Conservation (phyloP, 139 green algal genomes). For the Astrephomene gubernaculifera region DNA sequence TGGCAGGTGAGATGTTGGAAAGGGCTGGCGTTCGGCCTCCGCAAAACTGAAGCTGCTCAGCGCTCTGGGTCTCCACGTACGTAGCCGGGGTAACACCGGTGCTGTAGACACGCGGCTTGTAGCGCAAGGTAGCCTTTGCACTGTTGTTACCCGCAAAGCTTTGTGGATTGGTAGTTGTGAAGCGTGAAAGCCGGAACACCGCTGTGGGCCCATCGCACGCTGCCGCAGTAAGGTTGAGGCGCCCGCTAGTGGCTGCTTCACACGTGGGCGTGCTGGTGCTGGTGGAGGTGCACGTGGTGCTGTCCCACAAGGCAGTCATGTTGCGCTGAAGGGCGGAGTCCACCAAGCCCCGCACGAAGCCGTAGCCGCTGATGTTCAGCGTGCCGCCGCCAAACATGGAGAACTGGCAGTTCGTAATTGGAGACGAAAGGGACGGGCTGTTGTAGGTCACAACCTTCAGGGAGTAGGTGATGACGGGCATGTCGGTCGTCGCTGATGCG, state of each 20-base stretch:
- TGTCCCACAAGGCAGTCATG: neutral
- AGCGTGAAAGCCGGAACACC: neutral
- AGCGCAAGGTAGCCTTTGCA: neutral
- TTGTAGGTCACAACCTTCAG: neutral
- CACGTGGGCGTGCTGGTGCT: neutral
- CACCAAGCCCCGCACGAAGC: constrained; percentile 11
- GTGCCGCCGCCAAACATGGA: constrained; percentile 26
- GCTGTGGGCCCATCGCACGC: constrained; percentile 7
- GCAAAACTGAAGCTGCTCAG: neutral
- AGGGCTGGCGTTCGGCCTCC: constrained; percentile 3
- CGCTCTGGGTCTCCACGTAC: neutral
- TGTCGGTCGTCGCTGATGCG: neutral
- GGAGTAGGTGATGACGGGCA: neutral
- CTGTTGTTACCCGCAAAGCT: neutral
- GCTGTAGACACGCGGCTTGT: neutral
- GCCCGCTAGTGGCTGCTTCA: neutral
- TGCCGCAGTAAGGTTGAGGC: neutral
- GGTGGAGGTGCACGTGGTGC: neutral
- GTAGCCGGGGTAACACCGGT: neutral
- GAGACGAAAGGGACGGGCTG: neutral
- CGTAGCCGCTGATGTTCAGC: neutral
- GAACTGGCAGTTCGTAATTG: neutral
- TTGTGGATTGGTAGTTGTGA: neutral
- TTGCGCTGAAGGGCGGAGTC: neutral
- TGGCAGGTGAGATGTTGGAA: neutral